Percentiles rank a stretch among this genome's conserved stretches.
These are phyloP conservation scores for Apiotrichum laibachii DNA, from an alignment of 1,284 basidiomycete genomes.

Conservation along the genomic window DNA sequence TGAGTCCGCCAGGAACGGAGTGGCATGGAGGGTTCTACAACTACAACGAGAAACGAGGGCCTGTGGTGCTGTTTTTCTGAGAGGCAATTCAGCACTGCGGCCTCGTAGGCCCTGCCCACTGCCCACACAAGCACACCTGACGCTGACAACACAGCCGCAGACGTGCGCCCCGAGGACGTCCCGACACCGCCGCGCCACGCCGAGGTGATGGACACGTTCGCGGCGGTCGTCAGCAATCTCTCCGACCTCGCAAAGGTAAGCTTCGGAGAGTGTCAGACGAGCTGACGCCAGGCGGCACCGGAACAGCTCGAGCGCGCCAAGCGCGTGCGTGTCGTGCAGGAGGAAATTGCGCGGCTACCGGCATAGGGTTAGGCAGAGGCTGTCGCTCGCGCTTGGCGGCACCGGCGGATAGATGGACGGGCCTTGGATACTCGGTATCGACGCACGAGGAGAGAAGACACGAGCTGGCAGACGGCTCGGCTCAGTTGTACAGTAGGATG, in stretches of 20 bases:
- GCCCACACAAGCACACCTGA: too few species aligned
- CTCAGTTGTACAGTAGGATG: too few species aligned
- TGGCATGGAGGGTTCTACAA: too few species aligned
- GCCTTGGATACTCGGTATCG: too few species aligned
- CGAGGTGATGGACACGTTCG: slow-evolving; percentile 36
- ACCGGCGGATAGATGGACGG: too few species aligned
- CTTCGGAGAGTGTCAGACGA: neutral
- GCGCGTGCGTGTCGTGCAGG: slow-evolving; percentile 46
- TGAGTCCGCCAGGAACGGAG: neutral
- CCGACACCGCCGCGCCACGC: slow-evolving; percentile 38
- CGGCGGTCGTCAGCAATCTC: slow-evolving; percentile 32
- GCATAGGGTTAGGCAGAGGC: neutral
- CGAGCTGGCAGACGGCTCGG: too few species aligned
- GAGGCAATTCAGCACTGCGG: neutral
- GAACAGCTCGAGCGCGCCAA: slow-evolving; percentile 44
- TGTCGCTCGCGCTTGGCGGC: too few species aligned
- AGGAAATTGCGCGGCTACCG: slow-evolving; percentile 33
- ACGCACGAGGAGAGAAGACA: too few species aligned
- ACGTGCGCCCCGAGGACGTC: slow-evolving; percentile 19
- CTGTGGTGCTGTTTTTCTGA: neutral
- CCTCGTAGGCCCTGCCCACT: too few species aligned
- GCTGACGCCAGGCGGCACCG: slow-evolving; percentile 35
- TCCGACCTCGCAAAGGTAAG: slow-evolving; percentile 39
- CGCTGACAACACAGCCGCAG: slow-evolving; percentile 1
- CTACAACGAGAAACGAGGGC: neutral